Evolutionary conservation across 1,284 basidiomycete genomes (phyloP).

Genomic region (Takashimella koratensis): DNA sequence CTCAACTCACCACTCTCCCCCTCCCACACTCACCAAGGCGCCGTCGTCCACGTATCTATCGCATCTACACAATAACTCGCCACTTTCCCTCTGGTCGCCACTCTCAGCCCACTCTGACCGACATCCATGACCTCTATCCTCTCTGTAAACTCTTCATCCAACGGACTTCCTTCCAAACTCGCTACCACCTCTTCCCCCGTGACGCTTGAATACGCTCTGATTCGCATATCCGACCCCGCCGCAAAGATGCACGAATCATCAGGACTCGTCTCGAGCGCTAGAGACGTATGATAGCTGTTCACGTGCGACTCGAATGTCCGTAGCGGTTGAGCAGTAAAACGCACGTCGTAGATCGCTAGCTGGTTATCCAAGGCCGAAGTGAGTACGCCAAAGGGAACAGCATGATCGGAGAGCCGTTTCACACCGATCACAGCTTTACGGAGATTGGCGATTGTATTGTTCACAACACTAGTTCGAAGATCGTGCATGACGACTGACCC

Average conservation of each 20-base stretch:
- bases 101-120: background rate
- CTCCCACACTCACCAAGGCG: too few species aligned
- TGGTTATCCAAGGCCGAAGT: conserved; percentile 35
- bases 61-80: background rate
- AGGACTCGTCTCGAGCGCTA: conserved; percentile 31
- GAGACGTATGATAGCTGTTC: conserved; percentile 27
- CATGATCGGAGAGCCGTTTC: conserved; percentile 33
- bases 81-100: background rate
- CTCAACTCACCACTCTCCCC: too few species aligned
- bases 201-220: conserved; percentile 32
- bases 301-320: conserved; percentile 28
- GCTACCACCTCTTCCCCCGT: conserved; percentile 21
- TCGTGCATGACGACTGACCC: conserved; percentile 26
- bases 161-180: conserved; percentile 9
- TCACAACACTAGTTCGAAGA: conserved; percentile 14
- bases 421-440: conserved; percentile 36
- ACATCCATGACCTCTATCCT: conserved; percentile 17
- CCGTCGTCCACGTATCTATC: too few species aligned
- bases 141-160: conserved; percentile 14
- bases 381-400: conserved; percentile 40
- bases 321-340: conserved; percentile 27
- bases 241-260: conserved; percentile 34
- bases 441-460: conserved; percentile 13
- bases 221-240: conserved; percentile 31
- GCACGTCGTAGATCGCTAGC: conserved; percentile 38